Evolutionary conservation across 495 filamentous ascomycete genomes (phyloP), one percentile per base, ranked within the genome.

Genomic region (Penicillium arizonense): DNA sequence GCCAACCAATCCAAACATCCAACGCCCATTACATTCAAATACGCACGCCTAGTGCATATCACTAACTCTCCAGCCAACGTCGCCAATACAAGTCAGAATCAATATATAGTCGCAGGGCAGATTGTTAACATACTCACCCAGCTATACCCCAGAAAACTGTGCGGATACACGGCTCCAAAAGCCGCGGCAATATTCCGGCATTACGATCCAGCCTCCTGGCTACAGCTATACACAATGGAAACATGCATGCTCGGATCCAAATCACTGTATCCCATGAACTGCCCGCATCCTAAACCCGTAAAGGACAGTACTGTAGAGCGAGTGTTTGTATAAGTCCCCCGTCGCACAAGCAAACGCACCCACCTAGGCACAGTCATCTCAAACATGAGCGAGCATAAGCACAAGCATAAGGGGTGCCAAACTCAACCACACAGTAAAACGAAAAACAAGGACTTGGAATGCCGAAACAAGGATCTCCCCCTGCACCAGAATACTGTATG

Each of bases 261-360:
- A 4, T 3, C 9, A 7, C 2, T 30, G 8, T 44, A 35, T 47
- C 7, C 12, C 9, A 20, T 10, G 11, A 12, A 20, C 36, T 40
- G 16, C 24, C n/a, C 47, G 39, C 10, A 41, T 49, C 18, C 2
- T 26, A 40, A 23, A 4, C 33, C 37, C 5, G 5, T 2, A 30
- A 5, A 8, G 28, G 5, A 7, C 28, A 30, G 28, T 30, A 8
- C 28, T 30, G 5, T 18, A 35, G 4, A 36, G 24, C 5, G 47
- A 23, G 33, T 23, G 30, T 40, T 34, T 42, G 18, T 42, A 3
- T 16, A n/a, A 41, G 34, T 14, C 18, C 28, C 3, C 20, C 2
- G 41, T 52, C 13, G 13, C 50, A 32, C 41, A 45, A 44, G 26
- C 50, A 38, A 52, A 38, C 41, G 41, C n/a, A 28, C 2, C 12